Percentiles rank a stretch among this genome's conserved stretches.
Evolutionary conservation across 1,284 basidiomycete species (phyloP).

Genomic region (Amylostereum chailletii): DNA sequence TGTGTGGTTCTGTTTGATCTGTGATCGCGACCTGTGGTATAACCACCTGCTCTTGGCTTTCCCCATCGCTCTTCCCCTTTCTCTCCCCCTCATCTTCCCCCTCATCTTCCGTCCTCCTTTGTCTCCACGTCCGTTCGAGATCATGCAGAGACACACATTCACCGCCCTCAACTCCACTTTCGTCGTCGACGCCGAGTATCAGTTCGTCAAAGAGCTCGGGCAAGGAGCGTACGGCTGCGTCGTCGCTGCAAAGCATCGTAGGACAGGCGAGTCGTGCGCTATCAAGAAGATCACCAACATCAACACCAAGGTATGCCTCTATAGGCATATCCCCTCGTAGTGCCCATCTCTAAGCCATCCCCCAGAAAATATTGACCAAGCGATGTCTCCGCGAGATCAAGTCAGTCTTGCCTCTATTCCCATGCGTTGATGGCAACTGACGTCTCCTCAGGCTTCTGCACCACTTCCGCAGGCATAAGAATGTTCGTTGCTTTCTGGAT

Average conservation of each 20-base stretch:
- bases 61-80: no score
- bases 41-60: no score
- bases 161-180: conserved; percentile 77
- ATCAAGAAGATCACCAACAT: conserved; percentile 98
- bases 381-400: conserved; percentile 91
- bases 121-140: neutral
- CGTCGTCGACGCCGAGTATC: conserved; percentile 86
- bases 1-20: no score
- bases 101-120: no score
- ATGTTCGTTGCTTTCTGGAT: conserved; percentile 37
- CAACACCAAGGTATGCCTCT: conserved; percentile 74
- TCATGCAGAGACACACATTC: conserved; percentile 62
- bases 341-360: conserved; percentile 2
- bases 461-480: conserved; percentile 96
- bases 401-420: conserved; percentile 29
- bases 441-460: conserved; percentile 62
- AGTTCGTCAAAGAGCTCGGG: conserved; percentile 91
- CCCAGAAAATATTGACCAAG: conserved; percentile 87
- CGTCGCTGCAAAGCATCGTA: conserved; percentile 76
- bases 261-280: conserved; percentile 84
- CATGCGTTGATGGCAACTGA: neutral
- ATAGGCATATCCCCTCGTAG: neutral
- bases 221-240: conserved; percentile 94
- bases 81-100: no score
- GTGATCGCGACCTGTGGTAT: no score